A percentile compares a stretch with the other conserved stretches of the same genome.
phyloP scores from a whole-genome alignment of 2,329 filamentous ascomycete species.

The Colletotrichum simmondsii region DNA sequence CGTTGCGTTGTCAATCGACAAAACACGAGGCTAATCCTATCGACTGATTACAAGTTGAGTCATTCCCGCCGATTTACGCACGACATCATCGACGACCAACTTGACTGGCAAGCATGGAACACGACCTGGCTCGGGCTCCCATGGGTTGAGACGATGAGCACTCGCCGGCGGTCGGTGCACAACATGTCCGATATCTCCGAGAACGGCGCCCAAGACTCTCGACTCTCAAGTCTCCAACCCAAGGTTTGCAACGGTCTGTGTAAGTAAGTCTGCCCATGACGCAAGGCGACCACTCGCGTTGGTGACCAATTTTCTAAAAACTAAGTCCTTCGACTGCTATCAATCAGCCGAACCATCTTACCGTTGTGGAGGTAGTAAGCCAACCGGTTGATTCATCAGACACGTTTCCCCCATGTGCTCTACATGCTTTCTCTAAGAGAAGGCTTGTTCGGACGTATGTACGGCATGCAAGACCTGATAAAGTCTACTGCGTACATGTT shows the following conservation, averaged over 20 bases:
- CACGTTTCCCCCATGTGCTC: not conserved
- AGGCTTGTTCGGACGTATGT: not conserved
- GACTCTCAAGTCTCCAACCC: not conserved
- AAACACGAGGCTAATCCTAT: not conserved
- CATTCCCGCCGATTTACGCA: not conserved
- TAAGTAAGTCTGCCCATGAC: not conserved
- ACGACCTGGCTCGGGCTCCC: not conserved
- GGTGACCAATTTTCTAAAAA: not conserved
- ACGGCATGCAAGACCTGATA: not conserved
- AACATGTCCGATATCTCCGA: conserved; percentile 16
- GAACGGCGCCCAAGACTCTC: not conserved
- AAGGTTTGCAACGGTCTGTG: conserved; percentile 2
- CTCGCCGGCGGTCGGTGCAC: not conserved
- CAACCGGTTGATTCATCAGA: not conserved
- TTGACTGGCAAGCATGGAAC: not conserved
- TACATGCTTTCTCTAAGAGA: not conserved
- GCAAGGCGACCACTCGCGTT: not conserved
- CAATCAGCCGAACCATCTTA: not conserved
- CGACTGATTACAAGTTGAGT: not conserved
- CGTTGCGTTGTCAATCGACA: not conserved
- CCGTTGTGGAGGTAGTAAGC: not conserved
- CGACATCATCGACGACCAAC: not conserved
- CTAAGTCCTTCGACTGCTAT: not conserved
- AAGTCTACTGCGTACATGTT: not conserved
- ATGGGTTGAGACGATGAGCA: not conserved